Evolutionary conservation across 441 rosid species (phyloP).

Genomic region (Dalechampia spathulata): DNA sequence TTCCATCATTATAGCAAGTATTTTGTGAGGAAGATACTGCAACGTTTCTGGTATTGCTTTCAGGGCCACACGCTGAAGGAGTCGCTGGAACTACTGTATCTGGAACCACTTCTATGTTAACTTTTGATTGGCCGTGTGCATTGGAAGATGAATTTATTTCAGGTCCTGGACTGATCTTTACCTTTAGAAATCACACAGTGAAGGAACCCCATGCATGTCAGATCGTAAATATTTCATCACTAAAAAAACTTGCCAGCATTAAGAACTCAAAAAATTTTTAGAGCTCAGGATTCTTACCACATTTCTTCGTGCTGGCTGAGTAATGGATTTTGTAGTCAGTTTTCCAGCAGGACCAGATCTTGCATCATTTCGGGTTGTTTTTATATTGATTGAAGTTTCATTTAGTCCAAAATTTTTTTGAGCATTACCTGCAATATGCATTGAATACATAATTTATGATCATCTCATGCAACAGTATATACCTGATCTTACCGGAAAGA

Average conservation of each 20-base stretch:
- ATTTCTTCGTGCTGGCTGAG: conserved; percentile 44
- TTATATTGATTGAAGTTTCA: conserved; percentile 26
- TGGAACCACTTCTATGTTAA: conserved; percentile 26
- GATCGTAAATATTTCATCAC: neutral
- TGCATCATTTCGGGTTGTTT: conserved; percentile 28
- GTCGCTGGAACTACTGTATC: conserved; percentile 24
- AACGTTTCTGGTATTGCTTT: conserved; percentile 23
- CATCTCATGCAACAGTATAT: conserved; percentile 2
- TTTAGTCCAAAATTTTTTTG: conserved; percentile 38
- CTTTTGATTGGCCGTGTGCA: conserved; percentile 24
- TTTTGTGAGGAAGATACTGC: conserved; percentile 28
- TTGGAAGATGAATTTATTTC: conserved; percentile 29
- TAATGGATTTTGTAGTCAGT: conserved; percentile 35
- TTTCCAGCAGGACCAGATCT: conserved; percentile 35
- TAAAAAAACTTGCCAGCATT: conserved; percentile 3
- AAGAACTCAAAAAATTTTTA: too few relatives aligned
- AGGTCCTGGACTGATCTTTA: conserved; percentile 34
- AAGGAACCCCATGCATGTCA: neutral
- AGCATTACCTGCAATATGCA: conserved; percentile 29
- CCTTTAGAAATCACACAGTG: conserved; percentile 4
- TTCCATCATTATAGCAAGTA: conserved; percentile 18
- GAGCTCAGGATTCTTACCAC: conserved; percentile 38
- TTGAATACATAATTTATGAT: conserved; percentile 1
- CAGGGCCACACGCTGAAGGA: conserved; percentile 20
- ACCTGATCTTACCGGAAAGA: neutral